Percentiles rank a stretch among this genome's conserved stretches.
phyloP scores from a whole-genome alignment of 139 green algal genomes.

The Micromonas pusilla region DNA sequence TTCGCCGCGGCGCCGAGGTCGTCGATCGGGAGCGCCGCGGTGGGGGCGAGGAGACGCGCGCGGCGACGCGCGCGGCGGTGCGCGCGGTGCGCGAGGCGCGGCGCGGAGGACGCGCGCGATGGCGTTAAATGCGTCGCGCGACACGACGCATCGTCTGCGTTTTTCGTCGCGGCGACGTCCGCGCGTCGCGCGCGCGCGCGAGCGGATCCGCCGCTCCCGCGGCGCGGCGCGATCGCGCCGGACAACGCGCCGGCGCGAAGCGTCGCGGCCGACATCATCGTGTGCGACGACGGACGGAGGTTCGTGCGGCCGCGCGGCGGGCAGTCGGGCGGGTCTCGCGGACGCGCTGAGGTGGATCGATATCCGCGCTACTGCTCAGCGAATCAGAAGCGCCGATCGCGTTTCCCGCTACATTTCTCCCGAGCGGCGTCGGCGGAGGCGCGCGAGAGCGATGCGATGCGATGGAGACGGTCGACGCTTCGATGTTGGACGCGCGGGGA shows the following conservation, averaged over 20 bases:
- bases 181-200: too few relatives aligned
- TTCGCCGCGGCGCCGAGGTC: background rate
- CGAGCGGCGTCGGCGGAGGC: too few relatives aligned
- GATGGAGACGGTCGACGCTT: too few relatives aligned
- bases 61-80: background rate
- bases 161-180: background rate
- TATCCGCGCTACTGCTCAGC: background rate
- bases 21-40: background rate
- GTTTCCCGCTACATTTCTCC: too few relatives aligned
- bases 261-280: background rate
- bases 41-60: background rate
- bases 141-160: background rate
- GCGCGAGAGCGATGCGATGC: too few relatives aligned
- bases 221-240: too few relatives aligned
- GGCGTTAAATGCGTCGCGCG: background rate
- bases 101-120: background rate
- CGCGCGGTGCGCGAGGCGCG: background rate
- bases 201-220: background rate
- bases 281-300: too few relatives aligned
- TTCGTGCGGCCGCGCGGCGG: too few relatives aligned
- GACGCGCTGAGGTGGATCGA: background rate
- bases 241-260: background rate
- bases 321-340: too few relatives aligned
- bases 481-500: too few relatives aligned
- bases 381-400: background rate